phyloP scores from a whole-genome alignment of 139 green algal genomes.

The Dunaliella sp. region DNA sequence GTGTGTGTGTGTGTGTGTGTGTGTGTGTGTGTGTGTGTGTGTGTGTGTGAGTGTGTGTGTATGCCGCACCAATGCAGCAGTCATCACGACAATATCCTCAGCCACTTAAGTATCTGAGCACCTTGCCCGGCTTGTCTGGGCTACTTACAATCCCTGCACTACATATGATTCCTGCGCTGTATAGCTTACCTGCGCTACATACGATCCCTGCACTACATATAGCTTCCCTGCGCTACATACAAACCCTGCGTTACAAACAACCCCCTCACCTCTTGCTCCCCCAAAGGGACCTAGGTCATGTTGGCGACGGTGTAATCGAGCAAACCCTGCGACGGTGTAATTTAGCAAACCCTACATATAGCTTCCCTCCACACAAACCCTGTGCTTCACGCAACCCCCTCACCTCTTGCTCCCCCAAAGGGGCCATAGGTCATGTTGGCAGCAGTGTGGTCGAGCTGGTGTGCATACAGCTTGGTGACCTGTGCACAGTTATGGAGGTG shows the following conservation, averaged over 20 bases:
- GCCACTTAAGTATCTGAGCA: too few species aligned
- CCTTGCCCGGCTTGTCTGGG: background rate
- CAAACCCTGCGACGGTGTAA: background rate
- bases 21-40: background rate
- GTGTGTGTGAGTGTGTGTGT: background rate
- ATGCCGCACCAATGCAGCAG: background rate
- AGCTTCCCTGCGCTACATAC: background rate
- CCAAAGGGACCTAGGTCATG: background rate
- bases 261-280: background rate
- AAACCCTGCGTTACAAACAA: background rate
- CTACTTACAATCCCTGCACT: background rate
- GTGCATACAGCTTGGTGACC: slow-evolving; percentile 53
- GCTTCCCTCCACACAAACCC: too few species aligned
- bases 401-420: slow-evolving; percentile 46
- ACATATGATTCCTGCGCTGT: background rate
- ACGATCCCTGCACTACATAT: background rate
- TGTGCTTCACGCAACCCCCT: background rate
- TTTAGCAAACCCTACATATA: background rate
- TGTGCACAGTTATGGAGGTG: too few species aligned
- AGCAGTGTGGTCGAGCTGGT: slow-evolving; percentile 61
- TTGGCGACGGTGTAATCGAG: background rate
- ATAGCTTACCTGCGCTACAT: background rate
- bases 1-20: background rate
- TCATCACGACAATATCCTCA: too few species aligned
- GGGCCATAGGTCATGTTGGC: slow-evolving; percentile 56